These are phyloP conservation scores for Elasticomyces elasticus DNA, from an alignment of 495 filamentous ascomycete genomes.

Conservation along the genomic window DNA sequence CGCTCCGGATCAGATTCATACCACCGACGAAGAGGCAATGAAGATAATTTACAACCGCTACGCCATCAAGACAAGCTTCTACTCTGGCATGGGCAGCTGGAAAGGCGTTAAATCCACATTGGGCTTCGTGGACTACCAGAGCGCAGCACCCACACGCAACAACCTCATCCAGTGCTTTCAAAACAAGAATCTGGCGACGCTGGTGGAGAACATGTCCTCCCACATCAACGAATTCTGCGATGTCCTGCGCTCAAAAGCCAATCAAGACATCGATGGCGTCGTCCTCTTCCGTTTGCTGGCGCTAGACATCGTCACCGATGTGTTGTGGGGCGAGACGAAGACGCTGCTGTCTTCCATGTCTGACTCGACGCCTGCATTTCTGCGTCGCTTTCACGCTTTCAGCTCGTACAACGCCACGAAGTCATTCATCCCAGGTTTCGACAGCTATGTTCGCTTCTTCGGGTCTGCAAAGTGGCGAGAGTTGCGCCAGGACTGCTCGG, in stretches of 20 bases:
- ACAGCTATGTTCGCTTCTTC: not conserved
- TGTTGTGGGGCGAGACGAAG: constrained; percentile 8
- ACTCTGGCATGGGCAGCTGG: constrained; percentile 7
- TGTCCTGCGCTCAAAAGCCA: not conserved
- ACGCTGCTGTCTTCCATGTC: not conserved
- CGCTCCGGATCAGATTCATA: constrained; percentile 12
- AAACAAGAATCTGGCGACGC: constrained; percentile 9
- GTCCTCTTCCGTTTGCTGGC: constrained; percentile 8
- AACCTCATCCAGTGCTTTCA: constrained; percentile 13
- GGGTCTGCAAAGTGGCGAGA: constrained; percentile 2
- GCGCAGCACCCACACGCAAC: constrained; percentile 9
- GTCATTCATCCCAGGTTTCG: constrained; percentile 7
- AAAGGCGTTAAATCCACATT: constrained; percentile 10
- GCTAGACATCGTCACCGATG: constrained; percentile 12
- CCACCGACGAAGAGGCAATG: constrained; percentile 8
- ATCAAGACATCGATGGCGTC: constrained; percentile 6
- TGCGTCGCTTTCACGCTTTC: constrained; percentile 10
- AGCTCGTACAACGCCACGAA: constrained; percentile 9
- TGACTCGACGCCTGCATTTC: constrained; percentile 1
- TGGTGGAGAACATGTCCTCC: not conserved
- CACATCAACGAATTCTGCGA: constrained; percentile 4
- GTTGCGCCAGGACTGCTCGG: constrained; percentile 5
- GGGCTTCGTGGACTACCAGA: constrained; percentile 2
- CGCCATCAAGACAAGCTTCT: constrained; percentile 9
- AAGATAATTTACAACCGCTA: constrained; percentile 10